Conservation (phyloP, 805 yeast species). For the Zygoascus biomembranicola region DNA sequence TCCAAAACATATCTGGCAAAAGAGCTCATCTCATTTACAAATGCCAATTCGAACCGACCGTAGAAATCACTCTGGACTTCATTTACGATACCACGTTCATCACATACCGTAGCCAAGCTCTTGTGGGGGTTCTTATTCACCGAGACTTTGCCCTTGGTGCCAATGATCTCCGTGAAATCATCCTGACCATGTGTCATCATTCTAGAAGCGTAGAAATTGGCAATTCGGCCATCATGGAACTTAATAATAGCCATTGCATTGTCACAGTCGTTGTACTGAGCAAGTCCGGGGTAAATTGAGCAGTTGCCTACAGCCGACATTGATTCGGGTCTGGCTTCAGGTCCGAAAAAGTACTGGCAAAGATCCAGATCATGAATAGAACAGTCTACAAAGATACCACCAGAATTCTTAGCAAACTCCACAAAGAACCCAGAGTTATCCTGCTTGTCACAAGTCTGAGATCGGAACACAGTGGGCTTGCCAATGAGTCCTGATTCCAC, state of each 20-base stretch:
- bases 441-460: constrained; percentile 16
- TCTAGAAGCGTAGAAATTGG: constrained; percentile 15
- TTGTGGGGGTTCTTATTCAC: constrained; percentile 15
- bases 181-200: constrained; percentile 19
- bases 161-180: constrained; percentile 17
- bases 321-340: constrained; percentile 11
- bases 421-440: constrained; percentile 10
- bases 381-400: constrained; percentile 22
- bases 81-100: constrained; percentile 13
- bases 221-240: constrained; percentile 11
- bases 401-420: constrained; percentile 17
- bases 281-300: constrained; percentile 14
- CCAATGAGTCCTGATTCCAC: constrained; percentile 16
- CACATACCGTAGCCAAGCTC: constrained; percentile 14
- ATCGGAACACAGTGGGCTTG: constrained; percentile 11
- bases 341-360: constrained; percentile 15
- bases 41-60: constrained; percentile 15
- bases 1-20: constrained; percentile 11
- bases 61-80: constrained; percentile 16
- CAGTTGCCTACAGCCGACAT: constrained; percentile 18
- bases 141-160: constrained; percentile 17
- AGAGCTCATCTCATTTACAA: constrained; percentile 13
- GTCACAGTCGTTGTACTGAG: constrained; percentile 19
- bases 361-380: constrained; percentile 19
- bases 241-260: constrained; percentile 16